phyloP scores from a whole-genome alignment of 371 early-diverging fungal species.

The Mortierella polycephala region DNA sequence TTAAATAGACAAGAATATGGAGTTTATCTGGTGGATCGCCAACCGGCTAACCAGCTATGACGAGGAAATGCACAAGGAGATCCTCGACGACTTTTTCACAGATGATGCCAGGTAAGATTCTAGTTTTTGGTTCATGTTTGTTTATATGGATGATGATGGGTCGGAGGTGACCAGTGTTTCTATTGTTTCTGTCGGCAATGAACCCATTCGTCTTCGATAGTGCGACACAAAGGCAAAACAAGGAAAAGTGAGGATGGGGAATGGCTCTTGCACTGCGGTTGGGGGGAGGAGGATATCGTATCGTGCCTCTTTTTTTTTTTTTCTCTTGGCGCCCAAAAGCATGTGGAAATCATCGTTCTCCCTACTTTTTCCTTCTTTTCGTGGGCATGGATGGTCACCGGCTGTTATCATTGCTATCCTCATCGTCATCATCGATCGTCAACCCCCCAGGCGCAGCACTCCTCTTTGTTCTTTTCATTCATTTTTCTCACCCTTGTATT shows the following conservation, averaged over 20 bases:
- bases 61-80: slow-evolving; percentile 53
- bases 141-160: no score
- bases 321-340: not conserved
- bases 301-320: not conserved
- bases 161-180: no score
- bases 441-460: no score
- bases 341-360: not conserved
- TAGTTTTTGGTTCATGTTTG: no score
- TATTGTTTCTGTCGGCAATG: no score
- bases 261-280: not conserved
- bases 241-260: no score
- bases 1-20: slow-evolving; percentile 39
- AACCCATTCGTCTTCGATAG: no score
- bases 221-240: no score
- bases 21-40: slow-evolving; percentile 54
- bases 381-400: not conserved
- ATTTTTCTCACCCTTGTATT: no score
- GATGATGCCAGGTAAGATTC: slow-evolving; percentile 50
- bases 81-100: slow-evolving; percentile 54
- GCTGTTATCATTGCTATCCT: not conserved
- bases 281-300: no score
- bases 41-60: slow-evolving; percentile 50
- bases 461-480: no score
- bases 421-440: not conserved
- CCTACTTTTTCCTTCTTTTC: not conserved